Evolutionary conservation across 2,329 filamentous ascomycete species (phyloP).

Genomic region (Ilyonectria mors-panacis): DNA sequence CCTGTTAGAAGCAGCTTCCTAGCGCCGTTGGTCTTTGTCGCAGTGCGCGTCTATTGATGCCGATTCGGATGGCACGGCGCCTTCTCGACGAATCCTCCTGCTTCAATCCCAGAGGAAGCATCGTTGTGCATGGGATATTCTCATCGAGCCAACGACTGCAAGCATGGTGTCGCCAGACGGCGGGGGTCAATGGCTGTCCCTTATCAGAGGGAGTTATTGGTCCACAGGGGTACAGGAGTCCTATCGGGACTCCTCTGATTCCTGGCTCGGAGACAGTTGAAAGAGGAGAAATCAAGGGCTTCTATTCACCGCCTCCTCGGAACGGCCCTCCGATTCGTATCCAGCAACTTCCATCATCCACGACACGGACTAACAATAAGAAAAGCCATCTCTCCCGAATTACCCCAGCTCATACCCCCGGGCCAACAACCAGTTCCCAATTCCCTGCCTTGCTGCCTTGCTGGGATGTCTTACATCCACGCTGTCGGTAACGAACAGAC

Average conservation of each 20-base stretch:
- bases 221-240: not conserved
- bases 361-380: not conserved
- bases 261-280: not conserved
- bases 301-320: slow-evolving; percentile 1
- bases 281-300: not conserved
- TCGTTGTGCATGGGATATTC: not conserved
- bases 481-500: slow-evolving; percentile 23
- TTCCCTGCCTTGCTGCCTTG: not conserved
- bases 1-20: slow-evolving; percentile 4
- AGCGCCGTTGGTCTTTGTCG: slow-evolving; percentile 8
- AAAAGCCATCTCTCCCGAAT: not conserved
- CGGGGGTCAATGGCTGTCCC: not conserved
- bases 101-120: not conserved
- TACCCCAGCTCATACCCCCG: not conserved
- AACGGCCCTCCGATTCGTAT: not conserved
- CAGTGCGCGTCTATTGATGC: slow-evolving; percentile 14
- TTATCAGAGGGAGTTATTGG: not conserved
- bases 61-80: slow-evolving; percentile 2
- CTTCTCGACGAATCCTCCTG: slow-evolving; percentile 14
- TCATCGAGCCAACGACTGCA: slow-evolving; percentile 1
- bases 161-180: not conserved
- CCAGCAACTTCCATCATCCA: not conserved
- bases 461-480: slow-evolving; percentile 6
- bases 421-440: not conserved
- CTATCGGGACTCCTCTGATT: not conserved